Conservation (phyloP, 2,329 filamentous ascomycete genomes). For the Alternaria longipes region DNA sequence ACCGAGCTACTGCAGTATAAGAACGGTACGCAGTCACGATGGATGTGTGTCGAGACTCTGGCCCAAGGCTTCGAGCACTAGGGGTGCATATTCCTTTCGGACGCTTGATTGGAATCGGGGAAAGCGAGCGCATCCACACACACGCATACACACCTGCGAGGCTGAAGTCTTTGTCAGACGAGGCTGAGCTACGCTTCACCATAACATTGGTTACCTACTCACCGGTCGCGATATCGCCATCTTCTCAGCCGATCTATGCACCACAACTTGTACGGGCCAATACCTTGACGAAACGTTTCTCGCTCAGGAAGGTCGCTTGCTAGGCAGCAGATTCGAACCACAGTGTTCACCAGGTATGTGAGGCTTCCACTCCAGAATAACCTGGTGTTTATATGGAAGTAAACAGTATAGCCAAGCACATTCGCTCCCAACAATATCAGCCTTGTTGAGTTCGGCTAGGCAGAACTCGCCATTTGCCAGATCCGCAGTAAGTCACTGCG, state of each 20-base stretch:
- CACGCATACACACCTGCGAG: conserved; percentile 11
- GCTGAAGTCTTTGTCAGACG: conserved; percentile 20
- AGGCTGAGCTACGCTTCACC: conserved; percentile 23
- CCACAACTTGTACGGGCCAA: conserved; percentile 15
- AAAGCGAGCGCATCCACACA: conserved; percentile 17
- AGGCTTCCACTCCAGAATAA: background rate
- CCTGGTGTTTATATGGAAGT: conserved; percentile 9
- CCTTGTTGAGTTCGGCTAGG: conserved; percentile 9
- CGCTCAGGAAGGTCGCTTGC: conserved; percentile 4
- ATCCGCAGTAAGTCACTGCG: conserved; percentile 8
- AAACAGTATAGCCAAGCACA: background rate
- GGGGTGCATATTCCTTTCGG: background rate
- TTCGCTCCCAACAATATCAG: conserved; percentile 13
- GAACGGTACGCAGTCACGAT: conserved; percentile 1
- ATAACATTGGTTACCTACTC: conserved; percentile 20
- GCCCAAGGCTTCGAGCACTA: background rate
- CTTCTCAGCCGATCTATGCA: conserved; percentile 7
- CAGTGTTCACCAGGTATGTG: conserved; percentile 22
- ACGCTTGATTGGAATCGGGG: background rate
- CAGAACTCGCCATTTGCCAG: conserved; percentile 16
- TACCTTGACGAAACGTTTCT: conserved; percentile 9
- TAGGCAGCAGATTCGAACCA: conserved; percentile 23
- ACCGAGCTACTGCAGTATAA: conserved; percentile 15
- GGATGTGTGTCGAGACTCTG: background rate
- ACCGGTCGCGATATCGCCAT: conserved; percentile 24